Percentiles rank a stretch among this genome's conserved stretches.
Evolutionary conservation across 2,329 filamentous ascomycete species (phyloP).

Genomic region (Lachnellula hyalina): DNA sequence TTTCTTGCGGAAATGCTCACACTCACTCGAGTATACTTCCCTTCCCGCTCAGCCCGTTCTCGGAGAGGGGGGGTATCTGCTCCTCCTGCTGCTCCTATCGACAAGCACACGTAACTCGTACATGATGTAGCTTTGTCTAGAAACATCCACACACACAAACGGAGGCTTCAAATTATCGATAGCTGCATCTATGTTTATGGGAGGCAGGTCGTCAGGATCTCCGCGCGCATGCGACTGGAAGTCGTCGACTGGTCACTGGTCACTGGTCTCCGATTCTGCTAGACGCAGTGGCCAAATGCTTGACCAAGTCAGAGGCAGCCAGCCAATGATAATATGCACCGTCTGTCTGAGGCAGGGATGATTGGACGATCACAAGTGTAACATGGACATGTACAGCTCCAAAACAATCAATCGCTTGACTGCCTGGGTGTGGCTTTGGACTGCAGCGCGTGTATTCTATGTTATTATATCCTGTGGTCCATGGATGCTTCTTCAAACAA

Average conservation of each 20-base stretch:
- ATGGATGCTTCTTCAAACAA: slow-evolving; percentile 2
- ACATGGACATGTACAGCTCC: slow-evolving; percentile 7
- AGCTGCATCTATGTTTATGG: slow-evolving; percentile 6
- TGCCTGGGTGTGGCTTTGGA: slow-evolving; percentile 6
- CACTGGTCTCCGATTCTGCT: slow-evolving; percentile 14
- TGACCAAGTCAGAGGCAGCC: slow-evolving; percentile 23
- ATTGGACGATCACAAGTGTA: slow-evolving; percentile 20
- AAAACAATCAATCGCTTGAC: slow-evolving; percentile 15
- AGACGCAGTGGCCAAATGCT: slow-evolving; percentile 28
- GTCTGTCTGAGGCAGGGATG: slow-evolving; percentile 20
- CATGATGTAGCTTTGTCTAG: slow-evolving; percentile 2
- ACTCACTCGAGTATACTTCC: slow-evolving; percentile 8
- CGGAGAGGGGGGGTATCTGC: slow-evolving; percentile 10
- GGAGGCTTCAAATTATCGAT: slow-evolving; percentile 6
- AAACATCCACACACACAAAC: slow-evolving; percentile 5
- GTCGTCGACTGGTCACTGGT: slow-evolving; percentile 1
- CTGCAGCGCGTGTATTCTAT: slow-evolving; percentile 7
- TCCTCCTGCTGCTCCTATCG: slow-evolving; percentile 4
- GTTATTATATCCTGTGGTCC: slow-evolving; percentile 9
- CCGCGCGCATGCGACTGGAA: slow-evolving; percentile 21
- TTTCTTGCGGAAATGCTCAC: slow-evolving; percentile 6
- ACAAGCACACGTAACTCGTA: neutral
- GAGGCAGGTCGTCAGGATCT: slow-evolving; percentile 13
- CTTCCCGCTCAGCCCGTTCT: slow-evolving; percentile 20
- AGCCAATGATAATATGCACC: slow-evolving; percentile 29